Evolutionary conservation across 805 yeast species (phyloP).

Genomic region (Lipomyces spencermartinsiae): DNA sequence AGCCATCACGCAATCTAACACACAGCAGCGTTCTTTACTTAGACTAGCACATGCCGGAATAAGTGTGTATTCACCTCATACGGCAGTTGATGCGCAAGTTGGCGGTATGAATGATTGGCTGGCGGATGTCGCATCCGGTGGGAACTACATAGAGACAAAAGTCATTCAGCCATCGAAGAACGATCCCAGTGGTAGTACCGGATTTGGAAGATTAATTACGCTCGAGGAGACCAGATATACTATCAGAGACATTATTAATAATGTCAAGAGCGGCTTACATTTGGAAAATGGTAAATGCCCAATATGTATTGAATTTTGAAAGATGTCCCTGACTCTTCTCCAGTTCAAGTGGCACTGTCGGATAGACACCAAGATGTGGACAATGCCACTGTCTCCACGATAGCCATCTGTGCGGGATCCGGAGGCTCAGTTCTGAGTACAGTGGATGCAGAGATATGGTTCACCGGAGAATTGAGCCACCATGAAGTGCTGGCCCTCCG

Average conservation of each 20-base stretch:
- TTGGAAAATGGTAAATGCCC: conserved; percentile 48
- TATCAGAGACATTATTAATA: conserved; percentile 18
- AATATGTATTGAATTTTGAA: not conserved
- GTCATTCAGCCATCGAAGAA: conserved; percentile 78
- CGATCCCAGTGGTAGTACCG: conserved; percentile 43
- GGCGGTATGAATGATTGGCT: conserved; percentile 98
- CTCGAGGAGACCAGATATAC: conserved; percentile 53
- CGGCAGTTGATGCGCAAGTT: conserved; percentile 89
- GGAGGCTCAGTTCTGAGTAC: conserved; percentile 76
- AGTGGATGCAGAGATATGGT: conserved; percentile 66
- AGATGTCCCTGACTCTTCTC: not conserved
- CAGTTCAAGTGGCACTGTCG: conserved; percentile 66
- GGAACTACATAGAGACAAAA: conserved; percentile 33
- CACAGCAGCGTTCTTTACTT: conserved; percentile 82
- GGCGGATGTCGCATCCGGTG: conserved; percentile 60
- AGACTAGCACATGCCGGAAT: conserved; percentile 76
- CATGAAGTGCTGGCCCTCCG: conserved; percentile 80
- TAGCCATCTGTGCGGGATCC: conserved; percentile 96
- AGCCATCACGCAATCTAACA: conserved; percentile 65
- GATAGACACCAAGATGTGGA: conserved; percentile 40
- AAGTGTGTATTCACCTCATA: conserved; percentile 93
- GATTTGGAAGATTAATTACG: conserved; percentile 54
- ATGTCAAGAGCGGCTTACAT: conserved; percentile 48
- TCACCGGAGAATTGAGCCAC: conserved; percentile 94
- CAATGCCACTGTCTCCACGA: conserved; percentile 52